Percentiles rank a stretch among this genome's conserved stretches.
phyloP scores from a whole-genome alignment of 2,329 filamentous ascomycete genomes.

The Apiospora aurea region DNA sequence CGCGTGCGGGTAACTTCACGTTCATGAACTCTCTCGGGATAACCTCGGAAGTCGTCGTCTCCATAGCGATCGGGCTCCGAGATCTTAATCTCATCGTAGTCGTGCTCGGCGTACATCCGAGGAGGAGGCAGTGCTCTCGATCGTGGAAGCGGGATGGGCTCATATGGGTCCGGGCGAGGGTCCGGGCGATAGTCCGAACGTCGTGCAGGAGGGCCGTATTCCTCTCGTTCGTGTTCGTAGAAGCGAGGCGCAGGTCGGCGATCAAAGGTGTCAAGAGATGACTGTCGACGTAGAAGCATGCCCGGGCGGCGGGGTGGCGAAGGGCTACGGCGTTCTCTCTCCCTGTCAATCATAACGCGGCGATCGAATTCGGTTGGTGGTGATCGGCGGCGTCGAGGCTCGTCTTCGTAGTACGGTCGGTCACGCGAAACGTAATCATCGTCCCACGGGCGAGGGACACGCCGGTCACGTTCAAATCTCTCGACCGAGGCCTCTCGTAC shows the following conservation, averaged over 20 bases:
- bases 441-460: constrained; percentile 52
- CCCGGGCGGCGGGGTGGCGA: constrained; percentile 68
- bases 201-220: constrained; percentile 57
- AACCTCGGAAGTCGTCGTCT: constrained; percentile 74
- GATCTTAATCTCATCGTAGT: constrained; percentile 71
- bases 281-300: constrained; percentile 76
- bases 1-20: constrained; percentile 62
- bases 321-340: constrained; percentile 55
- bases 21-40: constrained; percentile 66
- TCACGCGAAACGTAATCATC: constrained; percentile 56
- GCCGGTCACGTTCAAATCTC: constrained; percentile 57
- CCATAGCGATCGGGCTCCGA: constrained; percentile 73
- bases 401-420: constrained; percentile 63
- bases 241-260: constrained; percentile 65
- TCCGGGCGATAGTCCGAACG: constrained; percentile 64
- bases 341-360: constrained; percentile 62
- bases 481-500: constrained; percentile 55
- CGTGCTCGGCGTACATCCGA: constrained; percentile 61
- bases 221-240: constrained; percentile 54
- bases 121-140: constrained; percentile 67
- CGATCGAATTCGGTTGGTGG: constrained; percentile 59
- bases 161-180: constrained; percentile 57
- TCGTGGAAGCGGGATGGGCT: constrained; percentile 74
- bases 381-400: constrained; percentile 46
- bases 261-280: constrained; percentile 90